Conservation (phyloP, 106 monocot genomes). For the Platanthera zijinensis region DNA sequence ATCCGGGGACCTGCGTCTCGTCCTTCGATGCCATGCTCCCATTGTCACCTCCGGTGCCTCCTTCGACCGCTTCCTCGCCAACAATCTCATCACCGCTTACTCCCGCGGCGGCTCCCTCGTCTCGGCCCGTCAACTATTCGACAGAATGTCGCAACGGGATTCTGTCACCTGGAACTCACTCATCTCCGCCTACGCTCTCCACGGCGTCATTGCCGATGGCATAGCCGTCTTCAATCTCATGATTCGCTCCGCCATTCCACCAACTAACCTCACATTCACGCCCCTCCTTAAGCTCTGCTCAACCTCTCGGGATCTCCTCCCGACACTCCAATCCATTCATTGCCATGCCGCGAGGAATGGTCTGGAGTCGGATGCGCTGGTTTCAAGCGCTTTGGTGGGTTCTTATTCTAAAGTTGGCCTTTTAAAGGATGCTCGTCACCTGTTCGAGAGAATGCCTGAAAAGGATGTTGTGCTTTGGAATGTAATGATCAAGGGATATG, state of each 20-base stretch:
- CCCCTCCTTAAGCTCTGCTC: slow-evolving; percentile 61
- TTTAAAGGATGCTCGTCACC: slow-evolving; percentile 19
- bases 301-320: slow-evolving; percentile 8
- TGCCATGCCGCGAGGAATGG: slow-evolving; percentile 22
- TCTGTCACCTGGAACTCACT: slow-evolving; percentile 59
- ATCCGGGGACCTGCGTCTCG: slow-evolving; percentile 10
- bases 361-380: slow-evolving; percentile 27
- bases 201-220: slow-evolving; percentile 17
- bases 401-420: slow-evolving; percentile 42
- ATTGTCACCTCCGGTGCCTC: slow-evolving; percentile 36
- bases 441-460: slow-evolving; percentile 50
- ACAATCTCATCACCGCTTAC: slow-evolving; percentile 63
- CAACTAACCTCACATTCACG: slow-evolving; percentile 43
- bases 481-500: slow-evolving; percentile 69
- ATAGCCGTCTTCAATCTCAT: slow-evolving; percentile 37
- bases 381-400: slow-evolving; percentile 47
- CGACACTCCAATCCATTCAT: slow-evolving; percentile 25
- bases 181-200: slow-evolving; percentile 61
- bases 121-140: slow-evolving; percentile 42
- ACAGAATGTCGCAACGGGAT: slow-evolving; percentile 27
- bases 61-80: slow-evolving; percentile 34
- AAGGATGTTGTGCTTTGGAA: slow-evolving; percentile 54
- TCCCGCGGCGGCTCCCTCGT: slow-evolving; percentile 25
- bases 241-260: slow-evolving; percentile 13
- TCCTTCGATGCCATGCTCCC: slow-evolving; percentile 28